phyloP scores from a whole-genome alignment of 108 stramenopile species.

The Aurantiochytrium sp. region DNA sequence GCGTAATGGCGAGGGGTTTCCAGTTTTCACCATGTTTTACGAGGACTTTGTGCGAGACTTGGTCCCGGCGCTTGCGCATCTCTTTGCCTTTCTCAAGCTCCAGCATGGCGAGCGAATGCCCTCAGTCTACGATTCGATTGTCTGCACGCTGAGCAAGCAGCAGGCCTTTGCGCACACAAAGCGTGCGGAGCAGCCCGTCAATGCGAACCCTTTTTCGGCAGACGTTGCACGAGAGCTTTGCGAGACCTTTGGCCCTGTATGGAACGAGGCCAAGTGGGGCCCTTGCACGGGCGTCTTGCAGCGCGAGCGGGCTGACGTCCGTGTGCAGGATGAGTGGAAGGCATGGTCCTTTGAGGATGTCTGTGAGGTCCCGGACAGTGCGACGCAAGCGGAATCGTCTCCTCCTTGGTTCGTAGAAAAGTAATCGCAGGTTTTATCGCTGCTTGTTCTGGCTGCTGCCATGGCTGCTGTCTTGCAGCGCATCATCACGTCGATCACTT shows the following conservation, averaged over 20 bases:
- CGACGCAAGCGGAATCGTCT: not conserved
- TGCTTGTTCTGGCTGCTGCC: too few species aligned
- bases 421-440: too few species aligned
- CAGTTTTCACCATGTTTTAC: constrained; percentile 4
- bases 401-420: too few species aligned
- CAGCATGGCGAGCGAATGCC: not conserved
- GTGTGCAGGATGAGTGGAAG: not conserved
- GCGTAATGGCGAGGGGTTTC: not conserved
- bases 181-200: not conserved
- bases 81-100: not conserved
- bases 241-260: not conserved
- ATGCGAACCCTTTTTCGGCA: not conserved
- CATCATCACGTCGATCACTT: too few species aligned
- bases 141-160: not conserved
- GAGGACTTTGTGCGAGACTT: not conserved
- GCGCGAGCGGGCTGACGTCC: not conserved
- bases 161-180: not conserved
- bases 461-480: too few species aligned
- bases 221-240: not conserved
- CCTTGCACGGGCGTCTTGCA: not conserved
- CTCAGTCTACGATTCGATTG: not conserved
- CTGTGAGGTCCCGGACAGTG: not conserved
- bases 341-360: not conserved
- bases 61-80: not conserved
- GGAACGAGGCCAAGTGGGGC: constrained; percentile 17